These are phyloP conservation scores for Oryza meyeriana DNA, from an alignment of 176 grass and related monocot species.

Conservation along the genomic window DNA sequence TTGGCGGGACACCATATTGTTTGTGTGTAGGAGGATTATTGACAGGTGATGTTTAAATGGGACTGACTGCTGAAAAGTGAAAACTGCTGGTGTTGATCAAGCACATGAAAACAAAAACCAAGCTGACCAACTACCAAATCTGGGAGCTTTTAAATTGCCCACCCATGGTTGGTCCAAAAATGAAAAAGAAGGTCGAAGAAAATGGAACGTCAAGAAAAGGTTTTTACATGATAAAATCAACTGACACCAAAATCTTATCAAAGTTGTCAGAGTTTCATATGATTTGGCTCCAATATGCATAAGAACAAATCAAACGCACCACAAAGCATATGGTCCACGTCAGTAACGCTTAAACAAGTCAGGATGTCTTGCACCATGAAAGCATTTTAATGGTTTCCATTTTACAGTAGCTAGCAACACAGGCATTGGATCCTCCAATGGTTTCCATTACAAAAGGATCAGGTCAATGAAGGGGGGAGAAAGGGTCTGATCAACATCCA, in stretches of 20 bases:
- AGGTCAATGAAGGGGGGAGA: not conserved
- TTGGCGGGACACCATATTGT: not conserved
- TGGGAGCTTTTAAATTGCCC: not conserved
- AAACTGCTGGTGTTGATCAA: not conserved
- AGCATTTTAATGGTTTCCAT: not conserved
- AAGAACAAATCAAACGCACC: not conserved
- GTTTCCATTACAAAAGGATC: constrained; percentile 14
- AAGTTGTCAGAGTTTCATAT: not conserved
- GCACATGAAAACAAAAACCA: not conserved
- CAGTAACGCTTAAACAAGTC: not conserved
- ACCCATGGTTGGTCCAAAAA: not conserved
- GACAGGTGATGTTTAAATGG: not conserved
- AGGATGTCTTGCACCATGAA: not conserved
- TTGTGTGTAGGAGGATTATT: not conserved
- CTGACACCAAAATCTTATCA: not conserved
- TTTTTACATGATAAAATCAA: not conserved
- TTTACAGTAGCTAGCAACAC: not conserved
- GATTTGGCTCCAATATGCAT: not conserved
- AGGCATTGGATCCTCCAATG: not conserved
- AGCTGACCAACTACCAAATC: not conserved
- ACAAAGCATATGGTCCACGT: not conserved
- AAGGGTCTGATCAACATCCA: not conserved
- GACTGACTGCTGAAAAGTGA: not conserved
- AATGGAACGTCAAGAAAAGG: not conserved
- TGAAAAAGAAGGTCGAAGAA: not conserved